These are phyloP conservation scores for Fragilaria radians DNA, from an alignment of 108 stramenopile genomes.

Conservation along the genomic window DNA sequence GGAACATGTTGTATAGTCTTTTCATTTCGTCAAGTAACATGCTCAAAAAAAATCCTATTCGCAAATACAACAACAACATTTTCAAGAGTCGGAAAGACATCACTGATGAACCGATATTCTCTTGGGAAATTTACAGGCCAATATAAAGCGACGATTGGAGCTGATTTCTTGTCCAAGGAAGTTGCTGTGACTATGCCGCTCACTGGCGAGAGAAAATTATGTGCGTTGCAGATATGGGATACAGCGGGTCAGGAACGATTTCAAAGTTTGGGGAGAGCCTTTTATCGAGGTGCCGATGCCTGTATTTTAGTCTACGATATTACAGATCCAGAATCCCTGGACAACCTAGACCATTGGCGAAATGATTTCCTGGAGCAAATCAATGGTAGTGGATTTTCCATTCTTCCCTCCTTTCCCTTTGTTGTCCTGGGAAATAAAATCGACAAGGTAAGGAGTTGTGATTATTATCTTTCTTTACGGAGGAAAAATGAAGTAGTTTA, in stretches of 20 bases:
- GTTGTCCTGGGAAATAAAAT: constrained; percentile 97
- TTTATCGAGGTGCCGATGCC: constrained; percentile 98
- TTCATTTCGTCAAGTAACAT: neutral
- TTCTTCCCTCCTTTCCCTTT: constrained; percentile 76
- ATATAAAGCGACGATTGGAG: constrained; percentile 99
- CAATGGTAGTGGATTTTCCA: constrained; percentile 1
- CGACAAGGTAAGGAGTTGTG: constrained; percentile 52
- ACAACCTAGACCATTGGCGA: constrained; percentile 92
- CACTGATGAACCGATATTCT: constrained; percentile 97
- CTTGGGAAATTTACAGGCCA: constrained; percentile 91
- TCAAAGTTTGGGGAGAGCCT: constrained; percentile 92
- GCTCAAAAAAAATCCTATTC: neutral
- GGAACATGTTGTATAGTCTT: neutral
- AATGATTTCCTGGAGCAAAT: constrained; percentile 88
- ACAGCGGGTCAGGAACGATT: constrained; percentile 99
- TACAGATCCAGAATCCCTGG: constrained; percentile 90
- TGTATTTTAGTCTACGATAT: constrained; percentile 97
- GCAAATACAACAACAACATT: neutral
- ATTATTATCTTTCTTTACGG: no score
- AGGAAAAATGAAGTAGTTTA: no score
- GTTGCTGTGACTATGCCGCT: constrained; percentile 58
- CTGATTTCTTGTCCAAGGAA: constrained; percentile 93
- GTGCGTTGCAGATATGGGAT: constrained; percentile 98
- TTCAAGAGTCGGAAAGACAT: constrained; percentile 94
- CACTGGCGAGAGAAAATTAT: constrained; percentile 53